A percentile compares a stretch with the other conserved stretches of the same genome.
Conservation (phyloP, 148 eudicot genomes). For the Silene conica region DNA sequence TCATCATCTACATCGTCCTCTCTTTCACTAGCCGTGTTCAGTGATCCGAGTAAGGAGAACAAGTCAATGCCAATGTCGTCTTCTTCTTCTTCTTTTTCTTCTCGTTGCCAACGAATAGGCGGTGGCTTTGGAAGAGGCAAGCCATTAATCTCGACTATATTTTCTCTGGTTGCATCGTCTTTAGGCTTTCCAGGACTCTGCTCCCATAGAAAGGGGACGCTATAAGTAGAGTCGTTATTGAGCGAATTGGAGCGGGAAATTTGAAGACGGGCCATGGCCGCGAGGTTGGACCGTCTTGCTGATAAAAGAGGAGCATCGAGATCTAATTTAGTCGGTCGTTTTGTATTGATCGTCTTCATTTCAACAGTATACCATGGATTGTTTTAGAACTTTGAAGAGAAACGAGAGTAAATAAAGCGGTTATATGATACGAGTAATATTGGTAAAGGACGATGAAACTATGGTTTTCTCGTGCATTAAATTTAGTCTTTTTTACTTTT, state of each 20-base stretch:
- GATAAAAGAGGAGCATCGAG: slow-evolving; percentile 58
- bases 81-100: slow-evolving; percentile 15
- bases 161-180: slow-evolving; percentile 10
- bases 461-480: slow-evolving; percentile 22
- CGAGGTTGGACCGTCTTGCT: slow-evolving; percentile 36
- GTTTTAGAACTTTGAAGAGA: not conserved
- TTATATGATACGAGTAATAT: slow-evolving; percentile 9
- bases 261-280: slow-evolving; percentile 1
- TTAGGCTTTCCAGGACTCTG: slow-evolving; percentile 64
- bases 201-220: slow-evolving; percentile 88
- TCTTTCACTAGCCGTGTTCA: slow-evolving; percentile 19
- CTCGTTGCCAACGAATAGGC: slow-evolving; percentile 34
- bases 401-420: not conserved
- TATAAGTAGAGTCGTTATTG: slow-evolving; percentile 22
- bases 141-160: not conserved
- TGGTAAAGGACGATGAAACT: slow-evolving; percentile 17
- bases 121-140: slow-evolving; percentile 63
- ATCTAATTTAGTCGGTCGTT: slow-evolving; percentile 42
- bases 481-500: slow-evolving; percentile 11
- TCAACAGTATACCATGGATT: not conserved
- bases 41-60: slow-evolving; percentile 50
- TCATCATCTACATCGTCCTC: slow-evolving; percentile 13
- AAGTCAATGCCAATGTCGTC: slow-evolving; percentile 37
- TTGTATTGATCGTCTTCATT: slow-evolving; percentile 25
- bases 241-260: slow-evolving; percentile 20